Evolutionary conservation across 2,329 filamentous ascomycete species (phyloP), one percentile per base, ranked within the genome.

Genomic region (Claviceps sorghi): DNA sequence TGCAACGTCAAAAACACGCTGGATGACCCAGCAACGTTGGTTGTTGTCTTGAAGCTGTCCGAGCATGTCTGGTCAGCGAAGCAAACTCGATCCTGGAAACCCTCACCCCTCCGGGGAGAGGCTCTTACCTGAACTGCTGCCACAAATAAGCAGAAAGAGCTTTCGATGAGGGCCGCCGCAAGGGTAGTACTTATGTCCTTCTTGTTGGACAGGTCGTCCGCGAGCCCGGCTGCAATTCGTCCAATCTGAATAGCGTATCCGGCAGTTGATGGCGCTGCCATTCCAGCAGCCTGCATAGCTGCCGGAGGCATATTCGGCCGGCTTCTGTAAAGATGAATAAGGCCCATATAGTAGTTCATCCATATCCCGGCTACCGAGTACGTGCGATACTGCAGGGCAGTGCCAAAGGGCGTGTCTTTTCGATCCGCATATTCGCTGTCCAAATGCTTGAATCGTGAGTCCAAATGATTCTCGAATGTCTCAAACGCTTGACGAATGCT

Each of bases 231-330:
- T 2, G 82, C 79, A 52, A 97, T 91, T 22, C 84, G 81, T 8
- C 88, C 90, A 54, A 96, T 81, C 57, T 83, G 76, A 55, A 82
- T 82, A 1, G 89, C 86, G 65, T 81, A 86, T 0, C 70, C 70
- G 3, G 76, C 79, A 1, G 91, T 96, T 49, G 85, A 78, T 15
- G 72, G 72, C 0, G 88, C 88, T 10, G 86, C 82, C 57, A 94
- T 76, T 8, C 84, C 85, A 0, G 88, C 88, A 2, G 93, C 89
- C 60, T 89, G 79, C 80, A 95, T 89, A 38, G 89, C 86, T 9
- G 90, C 83, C 0, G 91, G 88, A 0, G 90, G 91, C 89, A 96
- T 96, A 26, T 79, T 79, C 0, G 93, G 93, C 59, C 96, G 90
- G 1, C 83, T 76, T 36, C 93, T 79, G 54, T 91, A 74, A n/a